phyloP scores from a whole-genome alignment of 495 filamentous ascomycete genomes.

The Tuber melanosporum region DNA sequence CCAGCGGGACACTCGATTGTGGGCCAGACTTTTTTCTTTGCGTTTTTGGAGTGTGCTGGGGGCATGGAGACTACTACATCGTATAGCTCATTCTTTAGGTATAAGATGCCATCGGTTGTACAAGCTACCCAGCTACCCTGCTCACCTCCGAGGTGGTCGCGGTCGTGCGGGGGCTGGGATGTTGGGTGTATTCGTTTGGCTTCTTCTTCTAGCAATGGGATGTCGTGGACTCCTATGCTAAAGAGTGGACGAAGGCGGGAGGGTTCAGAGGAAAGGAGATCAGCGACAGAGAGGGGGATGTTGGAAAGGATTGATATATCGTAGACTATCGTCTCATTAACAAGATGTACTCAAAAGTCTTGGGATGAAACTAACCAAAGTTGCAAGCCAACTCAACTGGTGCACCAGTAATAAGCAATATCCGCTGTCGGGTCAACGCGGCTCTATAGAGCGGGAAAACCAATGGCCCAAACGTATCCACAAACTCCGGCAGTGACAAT shows the following conservation, averaged over 20 bases:
- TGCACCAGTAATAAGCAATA: slow-evolving; percentile 74
- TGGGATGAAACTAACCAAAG: slow-evolving; percentile 57
- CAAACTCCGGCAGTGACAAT: slow-evolving; percentile 65
- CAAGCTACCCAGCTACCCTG: slow-evolving; percentile 81
- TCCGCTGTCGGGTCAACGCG: slow-evolving; percentile 78
- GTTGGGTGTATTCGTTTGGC: slow-evolving; percentile 25
- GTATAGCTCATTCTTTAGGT: slow-evolving; percentile 75
- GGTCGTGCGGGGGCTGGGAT: slow-evolving; percentile 15
- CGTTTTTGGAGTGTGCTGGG: slow-evolving; percentile 54
- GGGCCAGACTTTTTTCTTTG: slow-evolving; percentile 61
- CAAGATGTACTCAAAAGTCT: not conserved
- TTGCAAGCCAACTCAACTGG: slow-evolving; percentile 81
- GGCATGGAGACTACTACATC: slow-evolving; percentile 81
- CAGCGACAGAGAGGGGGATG: slow-evolving; percentile 58
- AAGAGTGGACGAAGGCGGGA: slow-evolving; percentile 78
- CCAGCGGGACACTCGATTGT: slow-evolving; percentile 60
- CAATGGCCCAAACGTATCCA: slow-evolving; percentile 80
- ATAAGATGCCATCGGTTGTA: slow-evolving; percentile 85
- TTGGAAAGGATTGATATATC: slow-evolving; percentile 84
- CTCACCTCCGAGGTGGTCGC: slow-evolving; percentile 45
- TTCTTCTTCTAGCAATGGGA: slow-evolving; percentile 62
- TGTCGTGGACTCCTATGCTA: slow-evolving; percentile 85
- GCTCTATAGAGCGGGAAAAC: slow-evolving; percentile 86
- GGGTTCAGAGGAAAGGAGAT: slow-evolving; percentile 56
- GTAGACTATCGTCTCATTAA: slow-evolving; percentile 57